Conservation (phyloP, 2,329 filamentous ascomycete species). For the Cladosporium colombiae region DNA sequence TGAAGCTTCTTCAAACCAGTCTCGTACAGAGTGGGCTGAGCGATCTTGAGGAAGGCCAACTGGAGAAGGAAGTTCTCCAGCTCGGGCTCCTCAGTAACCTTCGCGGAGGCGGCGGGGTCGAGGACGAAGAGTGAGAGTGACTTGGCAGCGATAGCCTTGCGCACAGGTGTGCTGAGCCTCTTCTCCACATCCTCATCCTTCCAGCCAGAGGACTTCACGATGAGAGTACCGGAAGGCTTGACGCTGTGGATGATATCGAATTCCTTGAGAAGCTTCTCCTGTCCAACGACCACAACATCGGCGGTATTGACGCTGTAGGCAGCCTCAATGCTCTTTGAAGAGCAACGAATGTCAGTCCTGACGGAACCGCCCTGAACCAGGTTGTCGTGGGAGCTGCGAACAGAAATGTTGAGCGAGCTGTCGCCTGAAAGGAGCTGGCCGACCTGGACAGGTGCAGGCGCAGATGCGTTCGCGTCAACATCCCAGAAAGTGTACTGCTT, state of each 20-base stretch:
- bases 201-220: slow-evolving; percentile 74
- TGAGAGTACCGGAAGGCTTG: slow-evolving; percentile 69
- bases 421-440: slow-evolving; percentile 62
- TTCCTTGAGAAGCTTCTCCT: slow-evolving; percentile 76
- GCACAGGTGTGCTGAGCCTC: slow-evolving; percentile 69
- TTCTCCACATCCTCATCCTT: slow-evolving; percentile 91
- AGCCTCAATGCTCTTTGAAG: slow-evolving; percentile 79
- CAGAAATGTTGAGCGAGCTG: slow-evolving; percentile 61
- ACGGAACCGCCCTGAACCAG: slow-evolving; percentile 72
- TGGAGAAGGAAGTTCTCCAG: slow-evolving; percentile 70
- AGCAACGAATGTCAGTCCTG: slow-evolving; percentile 81
- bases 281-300: slow-evolving; percentile 75
- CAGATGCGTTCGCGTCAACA: slow-evolving; percentile 70
- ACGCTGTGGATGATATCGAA: slow-evolving; percentile 72
- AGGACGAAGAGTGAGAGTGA: slow-evolving; percentile 72
- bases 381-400: slow-evolving; percentile 62
- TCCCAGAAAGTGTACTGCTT: slow-evolving; percentile 96
- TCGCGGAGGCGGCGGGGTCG: slow-evolving; percentile 68
- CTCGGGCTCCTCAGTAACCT: slow-evolving; percentile 64
- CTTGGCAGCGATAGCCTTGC: slow-evolving; percentile 71
- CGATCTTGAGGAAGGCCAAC: slow-evolving; percentile 78
- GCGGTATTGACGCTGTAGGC: slow-evolving; percentile 79
- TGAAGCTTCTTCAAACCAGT: slow-evolving; percentile 68
- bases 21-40: slow-evolving; percentile 64
- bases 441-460: slow-evolving; percentile 63